Evolutionary conservation across 192 early-diverging fungal species (phyloP).

Genomic region (Mortierella alpina): DNA sequence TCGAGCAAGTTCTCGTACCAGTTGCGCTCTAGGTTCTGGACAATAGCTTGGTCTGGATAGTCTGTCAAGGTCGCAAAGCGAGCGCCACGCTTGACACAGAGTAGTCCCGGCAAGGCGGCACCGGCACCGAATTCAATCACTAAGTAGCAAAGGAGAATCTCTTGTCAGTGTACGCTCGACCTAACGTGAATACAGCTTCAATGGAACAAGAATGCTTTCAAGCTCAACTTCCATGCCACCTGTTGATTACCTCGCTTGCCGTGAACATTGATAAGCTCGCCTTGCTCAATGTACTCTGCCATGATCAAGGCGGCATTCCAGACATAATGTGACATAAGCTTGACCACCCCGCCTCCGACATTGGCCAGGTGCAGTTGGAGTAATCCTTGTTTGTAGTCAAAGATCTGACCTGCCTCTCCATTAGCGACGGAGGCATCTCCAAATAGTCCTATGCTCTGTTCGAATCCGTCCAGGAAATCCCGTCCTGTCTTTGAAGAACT

Average conservation of each 20-base stretch:
- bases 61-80: conserved; percentile 35
- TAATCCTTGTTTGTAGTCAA: conserved; percentile 18
- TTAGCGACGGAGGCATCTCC: conserved; percentile 47
- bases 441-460: conserved; percentile 48
- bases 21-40: conserved; percentile 43
- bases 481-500: not conserved
- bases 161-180: too few species aligned
- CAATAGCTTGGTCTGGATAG: conserved; percentile 40
- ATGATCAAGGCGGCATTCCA: conserved; percentile 50
- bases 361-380: conserved; percentile 41
- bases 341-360: conserved; percentile 35
- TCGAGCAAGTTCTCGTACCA: conserved; percentile 50
- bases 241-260: conserved; percentile 38
- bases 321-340: conserved; percentile 48
- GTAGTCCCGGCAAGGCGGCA: conserved; percentile 42
- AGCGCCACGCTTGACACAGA: conserved; percentile 29
- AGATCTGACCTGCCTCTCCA: conserved; percentile 46
- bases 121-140: conserved; percentile 51
- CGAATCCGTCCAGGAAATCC: conserved; percentile 39
- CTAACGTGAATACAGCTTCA: too few species aligned
- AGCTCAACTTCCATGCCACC: not conserved
- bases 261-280: conserved; percentile 14
- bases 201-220: not conserved
- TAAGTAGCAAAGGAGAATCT: not conserved
- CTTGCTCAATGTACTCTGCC: conserved; percentile 45